Base-by-base conservation (phyloP, 1,284 basidiomycete species). In the Peniophora sp. region DNA sequence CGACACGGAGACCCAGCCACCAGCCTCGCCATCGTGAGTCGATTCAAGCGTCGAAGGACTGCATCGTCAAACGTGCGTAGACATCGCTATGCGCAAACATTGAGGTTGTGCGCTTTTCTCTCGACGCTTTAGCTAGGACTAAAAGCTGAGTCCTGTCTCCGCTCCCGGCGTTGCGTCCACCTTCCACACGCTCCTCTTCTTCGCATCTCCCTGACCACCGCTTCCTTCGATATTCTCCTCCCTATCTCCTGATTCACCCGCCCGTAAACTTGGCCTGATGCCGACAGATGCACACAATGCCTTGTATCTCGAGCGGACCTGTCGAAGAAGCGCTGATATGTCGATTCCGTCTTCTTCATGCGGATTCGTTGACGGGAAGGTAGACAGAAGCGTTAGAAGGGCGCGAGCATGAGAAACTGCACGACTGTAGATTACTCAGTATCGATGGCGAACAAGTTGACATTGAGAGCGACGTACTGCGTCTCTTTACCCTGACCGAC, bases 251-350 rank as follows among this genome's bases (percentile, higher is more conserved):
- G 24, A 45, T 11, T 38, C 41, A 14, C 10, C 45, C n/a, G 27
- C 64, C 8, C 75, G 70, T 24, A 86, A 54, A 32, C 77, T 77
- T 1, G 91, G 85, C 34, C 81, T 72, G 8, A 92, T 75, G 34
- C 89, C 89, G n/a, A 97, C 72, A 0, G 81, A 79, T 0, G 92
- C 83, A 60, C 94, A 97, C 19, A 93, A 78, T 0, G 85, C 77
- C 59, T 88, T 88, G 69, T 97, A 97, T 58, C 90, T 79, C 2
- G 93, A 91, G 27, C 92, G 81, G 55, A 97, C 95, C 57, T 89
- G 83, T 39, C 84, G 81, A 53, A 96, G 79, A 22, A 94, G 78
- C 50, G 79, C 80, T 10, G 81, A 69, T 45, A 92, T 79, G 62
- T 93, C 90, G 24, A 92, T 58, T 43, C 87, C 83, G 1, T 71